Evolutionary conservation across 495 filamentous ascomycete genomes (phyloP).

Genomic region (Aspergillus heteromorphus): DNA sequence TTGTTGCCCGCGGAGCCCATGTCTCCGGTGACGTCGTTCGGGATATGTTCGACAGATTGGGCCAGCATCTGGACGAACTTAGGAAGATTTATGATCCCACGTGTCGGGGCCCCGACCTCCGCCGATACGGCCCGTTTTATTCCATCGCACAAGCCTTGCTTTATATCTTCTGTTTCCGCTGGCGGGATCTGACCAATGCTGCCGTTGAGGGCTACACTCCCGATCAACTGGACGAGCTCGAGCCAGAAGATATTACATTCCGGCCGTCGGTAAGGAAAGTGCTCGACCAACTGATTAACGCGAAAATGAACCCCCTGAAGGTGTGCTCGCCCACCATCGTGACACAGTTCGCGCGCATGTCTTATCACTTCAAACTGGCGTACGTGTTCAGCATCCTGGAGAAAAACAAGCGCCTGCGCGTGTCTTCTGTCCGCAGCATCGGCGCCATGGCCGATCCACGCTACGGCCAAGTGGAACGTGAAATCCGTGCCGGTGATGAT

Average conservation of each 20-base stretch:
- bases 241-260: constrained; percentile 67
- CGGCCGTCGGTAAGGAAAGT: constrained; percentile 64
- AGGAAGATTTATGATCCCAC: constrained; percentile 55
- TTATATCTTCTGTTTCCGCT: constrained; percentile 98
- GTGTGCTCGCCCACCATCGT: constrained; percentile 93
- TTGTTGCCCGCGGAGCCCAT: constrained; percentile 80
- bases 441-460: constrained; percentile 25
- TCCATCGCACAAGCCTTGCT: constrained; percentile 78
- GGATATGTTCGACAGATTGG: constrained; percentile 69
- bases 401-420: constrained; percentile 78
- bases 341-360: constrained; percentile 79
- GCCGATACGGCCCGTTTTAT: constrained; percentile 80
- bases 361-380: constrained; percentile 75
- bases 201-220: constrained; percentile 43
- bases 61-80: constrained; percentile 64
- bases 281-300: constrained; percentile 70
- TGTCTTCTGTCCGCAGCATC: constrained; percentile 54
- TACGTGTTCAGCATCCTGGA: constrained; percentile 85
- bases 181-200: constrained; percentile 75
- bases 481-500: constrained; percentile 56
- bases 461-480: constrained; percentile 50
- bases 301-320: constrained; percentile 88
- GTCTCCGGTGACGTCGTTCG: constrained; percentile 70
- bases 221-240: constrained; percentile 47
- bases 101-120: constrained; percentile 79